phyloP scores from a whole-genome alignment of 2,329 filamentous ascomycete genomes.

The Furcasterigmium sp. region DNA sequence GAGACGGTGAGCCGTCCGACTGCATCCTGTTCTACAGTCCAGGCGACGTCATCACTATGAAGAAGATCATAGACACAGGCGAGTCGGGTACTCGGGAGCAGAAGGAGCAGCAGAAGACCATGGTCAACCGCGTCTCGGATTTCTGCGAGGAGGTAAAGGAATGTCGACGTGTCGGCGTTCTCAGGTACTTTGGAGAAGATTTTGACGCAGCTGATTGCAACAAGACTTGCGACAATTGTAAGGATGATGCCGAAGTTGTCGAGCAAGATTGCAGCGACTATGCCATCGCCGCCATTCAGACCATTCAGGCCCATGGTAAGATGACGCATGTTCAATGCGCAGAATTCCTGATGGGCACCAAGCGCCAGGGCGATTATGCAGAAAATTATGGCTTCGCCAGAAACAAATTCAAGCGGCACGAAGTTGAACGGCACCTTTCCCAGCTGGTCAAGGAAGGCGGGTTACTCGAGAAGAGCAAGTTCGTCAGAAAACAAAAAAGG shows the following conservation, averaged over 20 bases:
- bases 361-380: constrained; percentile 46
- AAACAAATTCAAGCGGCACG: constrained; percentile 60
- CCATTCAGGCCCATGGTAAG: constrained; percentile 56
- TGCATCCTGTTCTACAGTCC: constrained; percentile 91
- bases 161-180: constrained; percentile 81
- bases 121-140: constrained; percentile 79
- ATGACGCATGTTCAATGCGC: constrained; percentile 76
- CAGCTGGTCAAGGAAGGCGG: constrained; percentile 69
- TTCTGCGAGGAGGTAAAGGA: constrained; percentile 88
- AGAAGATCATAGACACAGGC: constrained; percentile 77
- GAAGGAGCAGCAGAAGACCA: constrained; percentile 75
- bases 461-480: constrained; percentile 63
- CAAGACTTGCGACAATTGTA: constrained; percentile 84
- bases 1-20: constrained; percentile 80
- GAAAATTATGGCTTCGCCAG: constrained; percentile 64
- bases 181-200: constrained; percentile 89
- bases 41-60: constrained; percentile 66
- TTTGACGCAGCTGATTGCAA: constrained; percentile 71
- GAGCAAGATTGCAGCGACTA: constrained; percentile 71
- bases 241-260: constrained; percentile 64
- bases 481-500: constrained; percentile 58
- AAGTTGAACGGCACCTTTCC: constrained; percentile 81
- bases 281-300: constrained; percentile 63
- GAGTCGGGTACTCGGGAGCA: constrained; percentile 69
- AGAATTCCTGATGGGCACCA: constrained; percentile 75